Conservation (phyloP, 345 rosid species). For the Barbarea vulgaris region DNA sequence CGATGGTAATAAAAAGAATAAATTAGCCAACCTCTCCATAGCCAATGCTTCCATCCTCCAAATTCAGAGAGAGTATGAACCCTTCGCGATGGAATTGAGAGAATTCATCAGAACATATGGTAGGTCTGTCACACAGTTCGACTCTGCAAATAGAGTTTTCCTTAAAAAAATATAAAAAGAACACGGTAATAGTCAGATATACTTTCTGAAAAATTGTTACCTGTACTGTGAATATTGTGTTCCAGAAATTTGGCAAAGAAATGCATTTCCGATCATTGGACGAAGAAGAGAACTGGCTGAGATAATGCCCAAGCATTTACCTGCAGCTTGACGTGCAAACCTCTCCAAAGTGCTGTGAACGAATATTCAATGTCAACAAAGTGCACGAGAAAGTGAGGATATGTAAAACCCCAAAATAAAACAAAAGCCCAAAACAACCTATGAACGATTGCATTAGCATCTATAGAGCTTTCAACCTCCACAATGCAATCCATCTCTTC, state of each 20-base stretch:
- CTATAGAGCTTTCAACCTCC: slow-evolving; percentile 87
- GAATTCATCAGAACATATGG: slow-evolving; percentile 49
- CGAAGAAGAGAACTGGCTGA: slow-evolving; percentile 46
- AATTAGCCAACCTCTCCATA: slow-evolving; percentile 78
- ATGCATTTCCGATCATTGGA: slow-evolving; percentile 40
- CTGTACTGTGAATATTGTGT: slow-evolving; percentile 70
- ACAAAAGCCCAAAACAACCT: slow-evolving; percentile 53
- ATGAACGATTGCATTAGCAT: slow-evolving; percentile 69
- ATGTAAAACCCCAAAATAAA: not conserved
- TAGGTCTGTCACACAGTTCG: slow-evolving; percentile 69
- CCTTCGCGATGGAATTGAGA: slow-evolving; percentile 67
- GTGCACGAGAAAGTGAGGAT: slow-evolving; percentile 12
- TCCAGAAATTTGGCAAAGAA: slow-evolving; percentile 50
- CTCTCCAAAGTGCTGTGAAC: slow-evolving; percentile 60
- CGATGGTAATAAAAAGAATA: slow-evolving; percentile 1
- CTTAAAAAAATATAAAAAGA: slow-evolving; percentile 10
- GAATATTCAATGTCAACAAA: slow-evolving; percentile 44
- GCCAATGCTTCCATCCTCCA: slow-evolving; percentile 85
- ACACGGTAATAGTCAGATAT: not conserved
- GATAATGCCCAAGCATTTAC: slow-evolving; percentile 49
- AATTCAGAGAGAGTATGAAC: slow-evolving; percentile 69
- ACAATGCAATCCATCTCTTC: slow-evolving; percentile 61
- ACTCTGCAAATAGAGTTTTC: slow-evolving; percentile 53
- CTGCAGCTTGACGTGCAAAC: slow-evolving; percentile 65
- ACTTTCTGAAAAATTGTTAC: slow-evolving; percentile 42